Base-by-base conservation (phyloP, 768 basidiomycete species). In the Boletellus emodensis region DNA sequence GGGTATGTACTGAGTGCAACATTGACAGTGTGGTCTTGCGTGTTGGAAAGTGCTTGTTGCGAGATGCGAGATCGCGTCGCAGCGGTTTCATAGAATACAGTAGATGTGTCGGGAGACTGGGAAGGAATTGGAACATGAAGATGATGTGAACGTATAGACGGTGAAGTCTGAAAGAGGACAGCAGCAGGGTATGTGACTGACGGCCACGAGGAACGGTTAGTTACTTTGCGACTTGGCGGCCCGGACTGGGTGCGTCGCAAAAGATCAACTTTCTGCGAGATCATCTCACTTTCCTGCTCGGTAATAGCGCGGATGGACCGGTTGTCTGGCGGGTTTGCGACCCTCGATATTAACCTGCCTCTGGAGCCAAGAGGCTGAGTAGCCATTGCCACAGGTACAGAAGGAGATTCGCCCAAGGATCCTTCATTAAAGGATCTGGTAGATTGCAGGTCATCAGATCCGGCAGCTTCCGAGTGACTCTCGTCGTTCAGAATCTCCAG, bases 381-480 rank as follows among this genome's bases (percentile, higher is more conserved):
- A 36, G 41, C 47, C 35, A 39, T 32, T 14, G 46, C 48, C 22
- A 38, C 51, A 20, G 56, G 56, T 42, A 57, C 15, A 49, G 60
- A 38, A 33, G 54, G 36, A 18, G 50, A 40, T 39, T 49, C 58
- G 36, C 39, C 53, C 36, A 52, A 52, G 8, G 73, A 67, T 9
- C 75, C 80, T 61, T 85, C 84, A 0, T 80, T 80, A 55, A 75
- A 84, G 0, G 85, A 87, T 40, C 73, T 72, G 33, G 85, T 81
- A 13, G 87, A 87, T n/a, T 75, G 77, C 39, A 83, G 76, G 60
- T 87, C 86, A 56, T 88, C 87, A 15, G 80, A 80, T 59, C 82
- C 83, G 17, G 79, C 75, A 40, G 75, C 67, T 45, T 83, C 84
- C 6, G 80, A 83, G 9, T 74, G 77, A 50, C 56, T 61, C 32